These are phyloP conservation scores for Cryptococcus sp. DNA, from an alignment of 1,284 basidiomycete species.

Conservation along the genomic window DNA sequence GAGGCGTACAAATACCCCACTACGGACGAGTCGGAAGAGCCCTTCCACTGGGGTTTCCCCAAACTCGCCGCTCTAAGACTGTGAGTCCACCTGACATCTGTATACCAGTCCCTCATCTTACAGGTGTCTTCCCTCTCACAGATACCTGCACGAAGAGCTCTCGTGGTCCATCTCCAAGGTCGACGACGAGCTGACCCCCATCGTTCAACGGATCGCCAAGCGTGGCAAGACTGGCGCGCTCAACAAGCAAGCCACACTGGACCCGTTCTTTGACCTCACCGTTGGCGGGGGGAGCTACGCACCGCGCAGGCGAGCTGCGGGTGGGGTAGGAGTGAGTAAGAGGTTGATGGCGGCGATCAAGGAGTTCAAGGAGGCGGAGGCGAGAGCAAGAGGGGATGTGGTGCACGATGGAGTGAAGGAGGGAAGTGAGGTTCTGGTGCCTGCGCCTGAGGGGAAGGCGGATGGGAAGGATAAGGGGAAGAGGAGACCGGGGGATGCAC, in stretches of 20 bases:
- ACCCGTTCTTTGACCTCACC: constrained; percentile 56
- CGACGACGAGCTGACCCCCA: constrained; percentile 86
- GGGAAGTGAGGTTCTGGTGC: too few species aligned
- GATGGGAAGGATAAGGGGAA: constrained; percentile 4
- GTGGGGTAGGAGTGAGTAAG: constrained; percentile 65
- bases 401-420: neutral
- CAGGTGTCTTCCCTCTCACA: constrained; percentile 40
- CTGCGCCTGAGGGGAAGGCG: neutral
- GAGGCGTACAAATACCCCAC: constrained; percentile 90
- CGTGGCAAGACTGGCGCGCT: constrained; percentile 65
- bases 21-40: constrained; percentile 86
- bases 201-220: constrained; percentile 84
- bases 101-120: neutral
- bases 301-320: constrained; percentile 69
- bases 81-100: constrained; percentile 53
- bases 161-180: constrained; percentile 84
- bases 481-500: constrained; percentile 2
- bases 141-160: constrained; percentile 79
- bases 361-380: constrained; percentile 65
- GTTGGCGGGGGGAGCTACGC: constrained; percentile 60
- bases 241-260: constrained; percentile 59
- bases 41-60: constrained; percentile 95
- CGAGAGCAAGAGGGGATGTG: constrained; percentile 15
- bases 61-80: constrained; percentile 84
- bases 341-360: constrained; percentile 85